Percentiles rank a stretch among this genome's conserved stretches.
Evolutionary conservation across 108 stramenopile genomes (phyloP).

Genomic region (Stephanodiscus triporus): DNA sequence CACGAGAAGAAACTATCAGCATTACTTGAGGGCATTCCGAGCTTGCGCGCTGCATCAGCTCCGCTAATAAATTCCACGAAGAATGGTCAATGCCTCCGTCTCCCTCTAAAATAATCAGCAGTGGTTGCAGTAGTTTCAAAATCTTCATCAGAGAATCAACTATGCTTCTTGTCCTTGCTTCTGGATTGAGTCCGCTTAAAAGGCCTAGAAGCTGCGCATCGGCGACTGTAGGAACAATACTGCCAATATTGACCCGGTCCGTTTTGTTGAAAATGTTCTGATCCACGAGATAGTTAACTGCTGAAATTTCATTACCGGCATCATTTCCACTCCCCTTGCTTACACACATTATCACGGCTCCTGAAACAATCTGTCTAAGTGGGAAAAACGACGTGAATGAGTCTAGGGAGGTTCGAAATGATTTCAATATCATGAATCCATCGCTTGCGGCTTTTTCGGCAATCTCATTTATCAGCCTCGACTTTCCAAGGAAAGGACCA

Average conservation of each 20-base stretch:
- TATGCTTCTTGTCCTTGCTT: conserved; percentile 48
- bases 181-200: conserved; percentile 48
- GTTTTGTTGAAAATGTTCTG: conserved; percentile 50
- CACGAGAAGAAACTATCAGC: conserved; percentile 49
- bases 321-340: conserved; percentile 17
- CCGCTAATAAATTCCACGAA: conserved; percentile 52
- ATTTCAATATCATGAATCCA: conserved; percentile 44
- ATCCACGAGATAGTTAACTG: conserved; percentile 40
- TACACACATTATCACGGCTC: conserved; percentile 46
- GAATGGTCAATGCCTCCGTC: conserved; percentile 57
- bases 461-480: conserved; percentile 48
- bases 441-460: conserved; percentile 34
- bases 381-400: conserved; percentile 57
- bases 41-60: conserved; percentile 46
- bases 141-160: conserved; percentile 57
- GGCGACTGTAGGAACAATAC: conserved; percentile 47
- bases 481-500: conserved; percentile 54
- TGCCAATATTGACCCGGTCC: conserved; percentile 51
- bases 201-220: conserved; percentile 55
- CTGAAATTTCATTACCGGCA: conserved; percentile 35
- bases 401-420: conserved; percentile 54
- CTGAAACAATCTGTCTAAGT: conserved; percentile 44
- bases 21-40: conserved; percentile 47
- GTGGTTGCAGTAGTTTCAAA: conserved; percentile 39
- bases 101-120: conserved; percentile 46